Evolutionary conservation across 495 filamentous ascomycete genomes (phyloP), one percentile per base, ranked within the genome.

Genomic region (Xylaria flabelliformis): DNA sequence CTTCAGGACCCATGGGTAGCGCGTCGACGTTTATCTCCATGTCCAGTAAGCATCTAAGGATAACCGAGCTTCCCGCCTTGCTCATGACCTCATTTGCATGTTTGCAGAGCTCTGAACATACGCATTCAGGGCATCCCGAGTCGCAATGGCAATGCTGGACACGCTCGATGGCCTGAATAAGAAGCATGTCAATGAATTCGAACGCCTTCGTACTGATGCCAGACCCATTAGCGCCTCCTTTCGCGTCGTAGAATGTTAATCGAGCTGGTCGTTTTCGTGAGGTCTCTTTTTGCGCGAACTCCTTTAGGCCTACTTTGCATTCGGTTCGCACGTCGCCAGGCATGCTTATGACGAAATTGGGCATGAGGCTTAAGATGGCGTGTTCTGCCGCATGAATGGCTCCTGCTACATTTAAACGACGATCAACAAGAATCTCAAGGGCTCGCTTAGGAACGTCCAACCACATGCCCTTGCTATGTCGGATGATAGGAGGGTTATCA

Each of bases 341-440:
- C 82, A 94, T 91, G 72, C 89, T 91, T 70, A 97, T 88, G 34
- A 98, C 94, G 76, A 96, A 97, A 50, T 92, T 94, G 0, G 95
- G 95, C 80, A 99, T 90, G 0, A 98, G 85, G 44, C 89, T 91
- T 39, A 98, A 85, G 66, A 98, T 83, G 2, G 94, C 94, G 74
- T 99, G 96, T 80, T 98, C 93, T 21, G 96, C 96, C 0, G 94
- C 94, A 78, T 98, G 96, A 73, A 99, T 98, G 0, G 93, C 94
- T 1, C 89, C 96, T 0, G 94, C 96, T 32, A 95, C 84, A 80
- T 97, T 94, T 21, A 98, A 87, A 2, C 88, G 83, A 12, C 89
- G 86, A 1, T 86, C 86, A 41, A 89, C 84, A 5, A 99, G 88
- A 39, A 97, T 94, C 9, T 93, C 88, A 17, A 99, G 89, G 0